Conservation (phyloP, 805 yeast genomes). For the Starmera pachycereana region DNA sequence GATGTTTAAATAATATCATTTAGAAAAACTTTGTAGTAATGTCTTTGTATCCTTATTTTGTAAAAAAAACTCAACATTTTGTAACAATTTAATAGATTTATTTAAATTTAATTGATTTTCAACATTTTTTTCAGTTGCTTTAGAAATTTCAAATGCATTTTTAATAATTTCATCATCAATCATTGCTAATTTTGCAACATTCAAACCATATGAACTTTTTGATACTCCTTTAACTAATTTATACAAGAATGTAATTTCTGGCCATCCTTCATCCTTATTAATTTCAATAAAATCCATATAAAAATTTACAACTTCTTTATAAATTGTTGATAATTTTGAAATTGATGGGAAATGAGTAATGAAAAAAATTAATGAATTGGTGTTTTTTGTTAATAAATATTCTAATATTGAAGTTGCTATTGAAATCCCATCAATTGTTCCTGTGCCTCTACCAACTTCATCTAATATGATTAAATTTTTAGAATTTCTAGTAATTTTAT, state of each 20-base stretch:
- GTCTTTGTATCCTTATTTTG: background rate
- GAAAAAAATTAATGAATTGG: slow-evolving; percentile 70
- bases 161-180: slow-evolving; percentile 80
- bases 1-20: background rate
- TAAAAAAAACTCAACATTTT: background rate
- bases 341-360: slow-evolving; percentile 96
- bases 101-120: slow-evolving; percentile 4
- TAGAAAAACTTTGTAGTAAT: background rate
- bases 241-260: slow-evolving; percentile 77
- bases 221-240: slow-evolving; percentile 87
- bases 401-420: slow-evolving; percentile 94
- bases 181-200: slow-evolving; percentile 91
- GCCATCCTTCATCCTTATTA: slow-evolving; percentile 23
- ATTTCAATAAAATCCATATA: slow-evolving; percentile 65
- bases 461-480: slow-evolving; percentile 82
- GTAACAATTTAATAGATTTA: background rate
- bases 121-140: slow-evolving; percentile 58
- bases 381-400: slow-evolving; percentile 47
- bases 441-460: slow-evolving; percentile 77
- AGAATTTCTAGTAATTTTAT: slow-evolving; percentile 45
- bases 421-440: slow-evolving; percentile 94
- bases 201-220: slow-evolving; percentile 92
- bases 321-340: slow-evolving; percentile 60
- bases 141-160: slow-evolving; percentile 86
- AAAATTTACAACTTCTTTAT: slow-evolving; percentile 62